These are phyloP conservation scores for Seminavis robusta DNA, from an alignment of 108 stramenopile species.

Conservation along the genomic window DNA sequence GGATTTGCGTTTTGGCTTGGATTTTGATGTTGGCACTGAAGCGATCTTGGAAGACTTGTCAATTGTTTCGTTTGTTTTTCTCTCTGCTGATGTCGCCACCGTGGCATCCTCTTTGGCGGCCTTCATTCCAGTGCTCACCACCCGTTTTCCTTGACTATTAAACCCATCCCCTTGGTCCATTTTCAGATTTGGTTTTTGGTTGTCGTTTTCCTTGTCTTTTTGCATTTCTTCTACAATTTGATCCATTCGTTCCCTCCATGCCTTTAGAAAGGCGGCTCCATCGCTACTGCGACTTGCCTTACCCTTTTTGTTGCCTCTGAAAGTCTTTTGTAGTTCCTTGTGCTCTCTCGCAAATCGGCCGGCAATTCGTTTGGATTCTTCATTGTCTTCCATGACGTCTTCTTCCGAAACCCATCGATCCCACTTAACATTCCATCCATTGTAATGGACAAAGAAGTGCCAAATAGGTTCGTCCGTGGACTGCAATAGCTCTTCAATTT, in stretches of 20 bases:
- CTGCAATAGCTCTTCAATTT: constrained; percentile 9
- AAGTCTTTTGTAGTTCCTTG: constrained; percentile 16
- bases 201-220: not conserved
- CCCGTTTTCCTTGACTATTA: not conserved
- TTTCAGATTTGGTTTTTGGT: not conserved
- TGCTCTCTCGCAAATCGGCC: constrained; percentile 35
- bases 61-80: constrained; percentile 46
- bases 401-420: constrained; percentile 73
- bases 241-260: constrained; percentile 28
- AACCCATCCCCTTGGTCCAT: not conserved
- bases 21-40: too few species aligned
- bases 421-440: constrained; percentile 75
- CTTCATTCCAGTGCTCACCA: not conserved
- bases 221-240: constrained; percentile 19
- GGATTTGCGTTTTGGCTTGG: too few species aligned
- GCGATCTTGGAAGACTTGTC: too few species aligned
- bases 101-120: not conserved
- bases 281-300: constrained; percentile 7
- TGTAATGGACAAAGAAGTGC: constrained; percentile 77
- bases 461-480: constrained; percentile 22
- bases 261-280: constrained; percentile 23
- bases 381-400: constrained; percentile 39
- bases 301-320: constrained; percentile 5
- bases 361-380: constrained; percentile 28
- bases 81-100: constrained; percentile 30